These are phyloP conservation scores for Bacidia rubella DNA, from an alignment of 495 filamentous ascomycete genomes.

Conservation along the genomic window DNA sequence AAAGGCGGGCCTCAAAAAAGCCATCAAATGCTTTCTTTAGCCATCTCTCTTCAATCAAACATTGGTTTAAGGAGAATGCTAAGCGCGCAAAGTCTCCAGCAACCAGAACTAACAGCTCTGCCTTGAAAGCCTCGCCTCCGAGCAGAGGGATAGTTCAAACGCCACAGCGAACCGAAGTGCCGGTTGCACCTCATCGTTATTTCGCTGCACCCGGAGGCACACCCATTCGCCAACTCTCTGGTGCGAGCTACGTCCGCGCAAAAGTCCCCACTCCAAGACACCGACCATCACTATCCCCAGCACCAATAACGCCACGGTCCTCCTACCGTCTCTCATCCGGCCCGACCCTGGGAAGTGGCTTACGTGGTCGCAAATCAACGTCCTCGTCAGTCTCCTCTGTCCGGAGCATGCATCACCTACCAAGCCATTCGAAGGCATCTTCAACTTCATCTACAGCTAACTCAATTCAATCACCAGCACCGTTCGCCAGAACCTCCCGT, in stretches of 20 bases:
- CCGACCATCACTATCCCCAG: slow-evolving; percentile 78
- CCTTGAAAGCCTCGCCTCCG: slow-evolving; percentile 27
- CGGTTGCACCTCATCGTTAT: neutral
- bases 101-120: slow-evolving; percentile 40
- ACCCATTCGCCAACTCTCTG: slow-evolving; percentile 6
- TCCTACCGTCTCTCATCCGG: slow-evolving; percentile 63
- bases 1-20: slow-evolving; percentile 39
- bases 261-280: slow-evolving; percentile 37
- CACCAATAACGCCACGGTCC: slow-evolving; percentile 74
- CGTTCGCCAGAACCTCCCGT: slow-evolving; percentile 35
- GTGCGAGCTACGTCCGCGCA: slow-evolving; percentile 21
- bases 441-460: slow-evolving; percentile 79
- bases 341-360: slow-evolving; percentile 36
- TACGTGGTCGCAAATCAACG: slow-evolving; percentile 88
- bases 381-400: slow-evolving; percentile 91
- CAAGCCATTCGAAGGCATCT: slow-evolving; percentile 84
- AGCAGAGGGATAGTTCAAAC: slow-evolving; percentile 6
- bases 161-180: slow-evolving; percentile 5
- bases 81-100: slow-evolving; percentile 59
- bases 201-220: neutral
- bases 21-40: slow-evolving; percentile 61
- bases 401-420: slow-evolving; percentile 73
- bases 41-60: slow-evolving; percentile 74
- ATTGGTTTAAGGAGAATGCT: slow-evolving; percentile 69
- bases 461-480: slow-evolving; percentile 51